These are phyloP conservation scores for Candolleomyces aberdarensis DNA, from an alignment of 768 basidiomycete genomes.

Conservation along the genomic window DNA sequence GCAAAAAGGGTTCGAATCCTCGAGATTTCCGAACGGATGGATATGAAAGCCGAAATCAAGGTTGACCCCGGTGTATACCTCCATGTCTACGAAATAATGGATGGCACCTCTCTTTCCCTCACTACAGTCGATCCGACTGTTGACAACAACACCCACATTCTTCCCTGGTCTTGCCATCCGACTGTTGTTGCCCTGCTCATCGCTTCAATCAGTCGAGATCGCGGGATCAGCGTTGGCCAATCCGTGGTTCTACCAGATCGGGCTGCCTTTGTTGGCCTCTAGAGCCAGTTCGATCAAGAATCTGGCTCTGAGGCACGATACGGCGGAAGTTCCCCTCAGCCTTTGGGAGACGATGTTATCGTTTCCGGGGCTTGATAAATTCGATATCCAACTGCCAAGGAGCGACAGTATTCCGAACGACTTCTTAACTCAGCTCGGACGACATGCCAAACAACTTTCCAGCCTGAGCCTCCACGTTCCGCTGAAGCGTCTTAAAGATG, in stretches of 20 bases:
- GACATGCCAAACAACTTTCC: neutral
- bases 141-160: neutral
- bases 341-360: neutral
- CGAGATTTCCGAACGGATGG: neutral
- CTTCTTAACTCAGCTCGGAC: neutral
- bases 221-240: neutral
- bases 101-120: neutral
- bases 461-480: neutral
- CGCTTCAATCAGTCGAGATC: neutral
- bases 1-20: neutral
- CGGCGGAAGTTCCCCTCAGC: neutral
- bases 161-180: neutral
- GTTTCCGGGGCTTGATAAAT: neutral
- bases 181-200: neutral
- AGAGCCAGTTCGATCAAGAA: neutral
- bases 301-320: neutral
- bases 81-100: neutral
- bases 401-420: neutral
- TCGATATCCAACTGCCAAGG: neutral
- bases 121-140: too few relatives aligned
- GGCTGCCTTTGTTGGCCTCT: neutral
- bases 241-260: neutral
- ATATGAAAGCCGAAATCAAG: neutral
- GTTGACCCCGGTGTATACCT: neutral
- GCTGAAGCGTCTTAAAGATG: neutral